Percentiles rank a stretch among this genome's conserved stretches.
phyloP scores from a whole-genome alignment of 148 eudicot genomes.

The Dianthus caryophyllus region DNA sequence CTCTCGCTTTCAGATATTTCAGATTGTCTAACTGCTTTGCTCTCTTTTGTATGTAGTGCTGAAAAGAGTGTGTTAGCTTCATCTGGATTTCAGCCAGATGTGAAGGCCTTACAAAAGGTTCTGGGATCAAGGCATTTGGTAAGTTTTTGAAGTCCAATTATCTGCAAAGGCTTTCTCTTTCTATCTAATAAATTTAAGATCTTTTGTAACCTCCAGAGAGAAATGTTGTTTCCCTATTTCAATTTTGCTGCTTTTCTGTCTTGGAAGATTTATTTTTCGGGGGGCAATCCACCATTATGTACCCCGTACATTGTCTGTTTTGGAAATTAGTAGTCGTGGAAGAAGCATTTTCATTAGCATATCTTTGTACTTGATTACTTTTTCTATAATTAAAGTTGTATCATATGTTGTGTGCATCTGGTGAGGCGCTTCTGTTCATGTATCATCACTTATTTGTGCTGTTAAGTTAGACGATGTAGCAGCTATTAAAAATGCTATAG shows the following conservation, averaged over 20 bases:
- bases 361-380: neutral
- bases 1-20: neutral
- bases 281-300: neutral
- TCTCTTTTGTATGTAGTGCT: slow-evolving; percentile 49
- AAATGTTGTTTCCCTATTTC: neutral
- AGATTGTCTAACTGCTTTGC: slow-evolving; percentile 9
- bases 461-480: neutral
- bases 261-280: neutral
- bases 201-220: neutral
- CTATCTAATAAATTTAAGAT: neutral
- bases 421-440: too few species aligned
- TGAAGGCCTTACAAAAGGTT: slow-evolving; percentile 85
- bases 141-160: slow-evolving; percentile 11
- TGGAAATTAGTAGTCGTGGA: neutral
- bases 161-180: neutral
- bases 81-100: slow-evolving; percentile 98
- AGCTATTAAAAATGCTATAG: neutral
- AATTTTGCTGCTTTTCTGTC: neutral
- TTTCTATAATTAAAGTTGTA: neutral
- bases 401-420: too few species aligned
- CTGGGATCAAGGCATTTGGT: slow-evolving; percentile 85
- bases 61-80: slow-evolving; percentile 79
- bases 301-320: neutral
- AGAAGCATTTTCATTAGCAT: neutral
- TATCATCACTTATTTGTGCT: too few species aligned